These are phyloP conservation scores for Suillus bovinus DNA, from an alignment of 768 basidiomycete genomes.

Conservation along the genomic window DNA sequence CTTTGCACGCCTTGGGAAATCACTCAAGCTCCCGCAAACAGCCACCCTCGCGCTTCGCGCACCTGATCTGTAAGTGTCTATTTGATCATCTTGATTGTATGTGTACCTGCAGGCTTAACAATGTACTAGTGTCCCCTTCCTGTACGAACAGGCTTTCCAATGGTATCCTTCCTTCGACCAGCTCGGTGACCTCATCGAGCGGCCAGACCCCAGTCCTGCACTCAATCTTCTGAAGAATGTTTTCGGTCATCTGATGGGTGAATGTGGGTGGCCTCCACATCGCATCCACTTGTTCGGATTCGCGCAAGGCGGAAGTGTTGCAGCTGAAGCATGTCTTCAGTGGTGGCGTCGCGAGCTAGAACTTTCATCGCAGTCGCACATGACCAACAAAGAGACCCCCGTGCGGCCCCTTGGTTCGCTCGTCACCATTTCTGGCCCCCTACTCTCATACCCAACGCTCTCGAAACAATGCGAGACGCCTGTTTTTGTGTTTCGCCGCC, in stretches of 20 bases:
- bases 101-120: neutral
- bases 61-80: conserved; percentile 62
- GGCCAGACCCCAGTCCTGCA: conserved; percentile 73
- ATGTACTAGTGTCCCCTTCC: conserved; percentile 63
- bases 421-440: conserved; percentile 66
- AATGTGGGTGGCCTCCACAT: conserved; percentile 64
- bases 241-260: conserved; percentile 54
- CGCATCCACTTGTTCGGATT: conserved; percentile 89
- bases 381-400: conserved; percentile 9
- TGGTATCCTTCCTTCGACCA: conserved; percentile 86
- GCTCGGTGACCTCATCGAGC: conserved; percentile 68
- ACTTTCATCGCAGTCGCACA: conserved; percentile 4
- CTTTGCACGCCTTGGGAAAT: conserved; percentile 71
- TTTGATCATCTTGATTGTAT: neutral
- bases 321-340: conserved; percentile 61
- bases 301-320: conserved; percentile 82
- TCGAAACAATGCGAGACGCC: conserved; percentile 57
- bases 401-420: conserved; percentile 59
- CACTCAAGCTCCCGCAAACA: conserved; percentile 86
- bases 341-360: conserved; percentile 48
- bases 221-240: conserved; percentile 55
- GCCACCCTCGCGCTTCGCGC: conserved; percentile 81
- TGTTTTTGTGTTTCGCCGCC: conserved; percentile 57
- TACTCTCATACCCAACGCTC: conserved; percentile 77
- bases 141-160: conserved; percentile 78